Conservation (phyloP, 208 protist genomes). For the Leishmania lainsoni region DNA sequence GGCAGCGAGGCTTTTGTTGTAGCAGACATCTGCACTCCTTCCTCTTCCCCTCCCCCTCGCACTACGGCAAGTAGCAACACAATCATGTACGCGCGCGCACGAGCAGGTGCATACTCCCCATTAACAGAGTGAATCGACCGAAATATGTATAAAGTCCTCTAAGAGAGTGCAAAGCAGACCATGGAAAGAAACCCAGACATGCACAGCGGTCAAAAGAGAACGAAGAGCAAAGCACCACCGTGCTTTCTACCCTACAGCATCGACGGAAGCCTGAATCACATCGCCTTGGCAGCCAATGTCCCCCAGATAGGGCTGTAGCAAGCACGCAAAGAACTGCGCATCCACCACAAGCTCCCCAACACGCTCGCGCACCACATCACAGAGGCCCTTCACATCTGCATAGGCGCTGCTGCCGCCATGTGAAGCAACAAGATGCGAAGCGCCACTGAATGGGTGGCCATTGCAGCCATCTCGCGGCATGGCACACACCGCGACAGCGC, state of each 20-base stretch:
- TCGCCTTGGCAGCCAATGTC: slow-evolving; percentile 7
- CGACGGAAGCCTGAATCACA: not conserved
- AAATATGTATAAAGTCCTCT: not conserved
- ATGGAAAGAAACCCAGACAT: not conserved
- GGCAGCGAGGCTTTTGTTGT: not conserved
- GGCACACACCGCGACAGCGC: slow-evolving; percentile 31
- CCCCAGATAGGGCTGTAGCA: slow-evolving; percentile 43
- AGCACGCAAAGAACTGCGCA: slow-evolving; percentile 25
- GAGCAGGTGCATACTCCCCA: not conserved
- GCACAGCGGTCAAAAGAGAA: not conserved
- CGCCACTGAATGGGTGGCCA: not conserved
- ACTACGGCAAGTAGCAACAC: not conserved
- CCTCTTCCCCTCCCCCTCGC: not conserved
- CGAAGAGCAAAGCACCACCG: not conserved
- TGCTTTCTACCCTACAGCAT: not conserved
- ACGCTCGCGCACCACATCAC: slow-evolving; percentile 19
- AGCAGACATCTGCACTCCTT: not conserved
- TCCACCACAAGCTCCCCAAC: slow-evolving; percentile 36
- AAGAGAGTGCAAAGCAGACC: not conserved
- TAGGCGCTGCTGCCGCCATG: not conserved
- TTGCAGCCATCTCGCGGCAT: slow-evolving; percentile 5
- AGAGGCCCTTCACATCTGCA: not conserved
- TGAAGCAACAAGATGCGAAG: slow-evolving; percentile 1
- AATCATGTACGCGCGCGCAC: not conserved
- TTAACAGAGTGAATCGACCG: not conserved